Base-by-base conservation (phyloP, 2,329 filamentous ascomycete species). In the Alternaria brassicicola region DNA sequence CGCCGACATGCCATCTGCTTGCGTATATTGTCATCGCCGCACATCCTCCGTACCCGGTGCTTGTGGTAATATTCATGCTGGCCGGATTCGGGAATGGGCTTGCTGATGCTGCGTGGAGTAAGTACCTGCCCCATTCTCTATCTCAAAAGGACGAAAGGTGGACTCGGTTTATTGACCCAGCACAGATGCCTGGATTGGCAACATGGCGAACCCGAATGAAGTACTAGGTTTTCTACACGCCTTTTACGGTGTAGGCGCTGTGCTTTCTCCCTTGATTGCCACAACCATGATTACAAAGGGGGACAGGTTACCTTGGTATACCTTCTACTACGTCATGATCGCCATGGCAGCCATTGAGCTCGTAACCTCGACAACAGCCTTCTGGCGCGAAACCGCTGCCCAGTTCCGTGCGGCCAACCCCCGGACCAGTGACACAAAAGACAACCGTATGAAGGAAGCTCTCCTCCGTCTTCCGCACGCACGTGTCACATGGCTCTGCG, bases 301-400 rank as follows among this genome's bases (percentile, higher is more conserved):
- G 0, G 65, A 78, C 4, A 61, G 55, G 26, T 70, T 89, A 49
- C 80, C 80, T 0, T 95, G 91, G 91, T 92, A 88, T 67, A 81
- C 81, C 10, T 93, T 89, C 75, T 94, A 91, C 76, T 92, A 92
- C 70, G 78, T 92, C 55, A 90, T 93, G 87, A 82, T 89, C 41
- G 86, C 78, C 10, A 74, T 85, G 46, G 82, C 86, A 0, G 79
- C 75, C 1, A 62, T 89, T 25, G 88, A 91, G 68, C 73, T 89
- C 6, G 52, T 78, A 3, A 77, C 83, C 3, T 83, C 83, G 1
- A 70, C 80, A 1, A 65, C 77, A 19, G 82, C 86, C 2, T 93
- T 93, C 74, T 90, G 89, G 88, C 70, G 64, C 4, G 86, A 86
- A 21, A 88, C 84, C 0, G 89, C 83, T 3, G 77, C 77, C 13